A percentile compares a stretch with the other conserved stretches of the same genome.
Conservation (phyloP, 768 basidiomycete species). For the Terana coerulea region DNA sequence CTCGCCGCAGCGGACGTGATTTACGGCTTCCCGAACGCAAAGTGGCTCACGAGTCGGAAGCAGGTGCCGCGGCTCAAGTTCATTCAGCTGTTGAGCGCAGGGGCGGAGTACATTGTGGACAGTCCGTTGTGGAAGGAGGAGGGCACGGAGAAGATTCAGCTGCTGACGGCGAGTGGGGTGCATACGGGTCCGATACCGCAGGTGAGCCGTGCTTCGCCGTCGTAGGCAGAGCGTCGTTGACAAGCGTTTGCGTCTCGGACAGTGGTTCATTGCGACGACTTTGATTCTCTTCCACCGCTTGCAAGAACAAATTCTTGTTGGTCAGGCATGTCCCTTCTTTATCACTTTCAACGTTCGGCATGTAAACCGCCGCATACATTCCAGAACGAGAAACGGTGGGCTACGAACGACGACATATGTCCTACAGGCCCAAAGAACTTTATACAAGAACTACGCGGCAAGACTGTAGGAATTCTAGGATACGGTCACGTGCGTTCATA, state of each 20-base stretch:
- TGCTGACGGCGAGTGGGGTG: conserved; percentile 10
- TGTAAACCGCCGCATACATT: neutral
- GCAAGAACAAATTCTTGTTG: conserved; percentile 13
- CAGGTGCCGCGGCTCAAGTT: conserved; percentile 12
- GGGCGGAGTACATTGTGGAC: conserved; percentile 1
- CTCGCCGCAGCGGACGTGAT: conserved; percentile 6
- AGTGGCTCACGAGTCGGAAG: neutral
- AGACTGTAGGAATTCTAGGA: conserved; percentile 14
- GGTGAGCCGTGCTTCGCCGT: conserved; percentile 1
- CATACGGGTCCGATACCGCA: conserved; percentile 12
- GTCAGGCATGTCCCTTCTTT: conserved; percentile 4
- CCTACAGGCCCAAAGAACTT: conserved; percentile 6
- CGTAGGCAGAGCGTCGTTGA: neutral
- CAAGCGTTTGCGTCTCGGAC: neutral
- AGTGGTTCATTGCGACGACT: conserved; percentile 14
- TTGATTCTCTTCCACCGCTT: conserved; percentile 9
- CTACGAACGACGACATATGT: conserved; percentile 4
- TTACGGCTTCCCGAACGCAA: conserved; percentile 1
- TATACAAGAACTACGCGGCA: conserved; percentile 7
- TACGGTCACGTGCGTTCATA: conserved; percentile 13
- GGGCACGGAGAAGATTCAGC: neutral
- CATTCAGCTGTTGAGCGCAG: conserved; percentile 14
- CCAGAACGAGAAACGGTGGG: conserved; percentile 16
- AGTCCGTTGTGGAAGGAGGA: conserved; percentile 9
- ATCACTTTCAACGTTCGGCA: neutral